Evolutionary conservation across 2,329 filamentous ascomycete genomes (phyloP).

Genomic region (Hypomyces perniciosus): DNA sequence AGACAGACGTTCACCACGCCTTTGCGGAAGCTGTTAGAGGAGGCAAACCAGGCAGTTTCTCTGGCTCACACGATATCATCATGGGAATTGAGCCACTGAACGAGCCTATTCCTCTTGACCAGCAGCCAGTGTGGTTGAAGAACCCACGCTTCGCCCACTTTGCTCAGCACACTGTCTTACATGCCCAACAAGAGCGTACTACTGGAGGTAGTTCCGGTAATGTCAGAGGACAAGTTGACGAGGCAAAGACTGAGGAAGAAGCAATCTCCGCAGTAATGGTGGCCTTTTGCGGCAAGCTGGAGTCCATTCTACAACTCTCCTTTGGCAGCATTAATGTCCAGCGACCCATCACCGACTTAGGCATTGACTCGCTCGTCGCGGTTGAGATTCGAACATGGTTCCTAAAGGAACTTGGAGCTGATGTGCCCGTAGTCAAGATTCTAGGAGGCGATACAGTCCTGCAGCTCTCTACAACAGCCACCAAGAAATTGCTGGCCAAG

Average conservation of each 20-base stretch:
- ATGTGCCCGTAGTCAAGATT: slow-evolving; percentile 40
- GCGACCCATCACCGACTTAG: slow-evolving; percentile 18
- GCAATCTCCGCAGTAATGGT: background rate
- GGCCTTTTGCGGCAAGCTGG: slow-evolving; percentile 15
- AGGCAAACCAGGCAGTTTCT: no score
- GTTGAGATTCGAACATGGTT: slow-evolving; percentile 43
- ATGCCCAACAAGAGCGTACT: no score
- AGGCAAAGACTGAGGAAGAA: slow-evolving; percentile 10
- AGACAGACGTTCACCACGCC: no score
- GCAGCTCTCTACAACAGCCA: no score
- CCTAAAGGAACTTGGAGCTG: slow-evolving; percentile 34
- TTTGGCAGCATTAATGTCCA: slow-evolving; percentile 8
- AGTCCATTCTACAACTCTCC: slow-evolving; percentile 15
- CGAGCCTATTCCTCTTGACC: slow-evolving; percentile 2
- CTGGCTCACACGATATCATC: slow-evolving; percentile 1
- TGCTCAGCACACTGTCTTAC: slow-evolving; percentile 17
- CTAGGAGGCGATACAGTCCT: slow-evolving; percentile 19
- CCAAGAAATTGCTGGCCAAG: no score
- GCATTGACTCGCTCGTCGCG: slow-evolving; percentile 25
- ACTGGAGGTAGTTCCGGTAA: no score
- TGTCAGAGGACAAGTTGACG: slow-evolving; percentile 26
- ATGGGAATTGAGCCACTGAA: slow-evolving; percentile 15
- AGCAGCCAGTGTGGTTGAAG: background rate
- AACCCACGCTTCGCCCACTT: slow-evolving; percentile 23
- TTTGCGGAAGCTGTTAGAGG: no score